A percentile compares a stretch with the other conserved stretches of the same genome.
Evolutionary conservation across 2,329 filamentous ascomycete genomes (phyloP).

Genomic region (Graphium sp.): DNA sequence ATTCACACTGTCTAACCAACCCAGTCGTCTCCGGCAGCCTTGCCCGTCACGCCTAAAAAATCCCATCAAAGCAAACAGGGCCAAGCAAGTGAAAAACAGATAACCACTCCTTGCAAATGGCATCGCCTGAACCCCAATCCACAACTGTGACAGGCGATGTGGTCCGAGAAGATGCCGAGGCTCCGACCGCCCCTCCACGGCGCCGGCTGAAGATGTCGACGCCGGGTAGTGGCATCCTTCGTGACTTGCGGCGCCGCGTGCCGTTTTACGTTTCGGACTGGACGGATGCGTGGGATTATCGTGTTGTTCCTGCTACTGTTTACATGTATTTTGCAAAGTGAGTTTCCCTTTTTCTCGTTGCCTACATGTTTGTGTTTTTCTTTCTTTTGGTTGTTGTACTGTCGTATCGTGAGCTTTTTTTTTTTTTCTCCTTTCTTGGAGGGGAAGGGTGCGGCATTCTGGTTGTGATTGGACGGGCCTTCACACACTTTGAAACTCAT

Average conservation of each 20-base stretch:
- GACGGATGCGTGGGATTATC: constrained; percentile 79
- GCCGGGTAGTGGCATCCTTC: constrained; percentile 63
- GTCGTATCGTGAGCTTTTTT: not conserved
- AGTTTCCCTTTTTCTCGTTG: constrained; percentile 8
- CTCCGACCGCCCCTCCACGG: not conserved
- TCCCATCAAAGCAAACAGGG: no score
- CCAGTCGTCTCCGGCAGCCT: no score
- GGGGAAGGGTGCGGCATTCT: no score
- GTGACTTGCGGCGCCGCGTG: constrained; percentile 56
- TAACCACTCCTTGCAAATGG: no score
- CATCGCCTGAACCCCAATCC: no score
- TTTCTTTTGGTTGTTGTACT: not conserved
- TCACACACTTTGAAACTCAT: not conserved
- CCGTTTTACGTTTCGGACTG: constrained; percentile 75
- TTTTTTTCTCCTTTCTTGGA: not conserved
- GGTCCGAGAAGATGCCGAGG: no score
- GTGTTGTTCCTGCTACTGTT: constrained; percentile 70
- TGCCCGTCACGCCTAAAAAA: no score
- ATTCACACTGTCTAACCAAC: no score
- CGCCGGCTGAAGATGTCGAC: no score
- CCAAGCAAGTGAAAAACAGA: no score
- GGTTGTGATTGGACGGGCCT: no score
- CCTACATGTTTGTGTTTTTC: constrained; percentile 2
- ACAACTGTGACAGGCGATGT: no score
- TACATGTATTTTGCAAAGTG: constrained; percentile 97